These are phyloP conservation scores for Hyphopichia wangnamkhiaoensis DNA, from an alignment of 1,139 yeast species.

Conservation along the genomic window DNA sequence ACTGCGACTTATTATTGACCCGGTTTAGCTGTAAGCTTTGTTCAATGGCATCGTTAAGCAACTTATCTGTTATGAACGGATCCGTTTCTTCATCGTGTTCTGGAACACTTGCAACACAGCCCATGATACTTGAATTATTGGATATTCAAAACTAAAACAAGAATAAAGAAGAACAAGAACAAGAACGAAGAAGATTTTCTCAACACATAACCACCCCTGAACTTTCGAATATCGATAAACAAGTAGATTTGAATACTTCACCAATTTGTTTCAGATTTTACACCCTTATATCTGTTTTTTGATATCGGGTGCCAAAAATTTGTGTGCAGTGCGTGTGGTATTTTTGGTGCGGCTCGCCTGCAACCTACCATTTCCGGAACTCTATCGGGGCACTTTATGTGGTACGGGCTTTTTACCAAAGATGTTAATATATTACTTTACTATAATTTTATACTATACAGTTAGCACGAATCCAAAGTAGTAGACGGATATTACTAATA, in stretches of 20 bases:
- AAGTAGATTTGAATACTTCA: too few relatives aligned
- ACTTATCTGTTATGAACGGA: slow-evolving; percentile 51
- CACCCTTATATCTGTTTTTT: background rate
- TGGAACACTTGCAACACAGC: slow-evolving; percentile 64
- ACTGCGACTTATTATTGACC: slow-evolving; percentile 48
- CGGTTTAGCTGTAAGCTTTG: slow-evolving; percentile 58
- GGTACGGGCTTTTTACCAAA: background rate
- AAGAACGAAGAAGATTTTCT: too few relatives aligned
- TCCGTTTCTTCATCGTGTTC: slow-evolving; percentile 46
- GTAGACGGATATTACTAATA: slow-evolving; percentile 19
- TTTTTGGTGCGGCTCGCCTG: slow-evolving; percentile 2
- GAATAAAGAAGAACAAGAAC: too few relatives aligned
- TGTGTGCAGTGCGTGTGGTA: slow-evolving; percentile 1
- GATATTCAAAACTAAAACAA: background rate
- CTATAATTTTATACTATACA: too few relatives aligned
- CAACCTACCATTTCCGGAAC: too few relatives aligned
- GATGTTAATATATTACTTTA: background rate
- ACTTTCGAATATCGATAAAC: too few relatives aligned
- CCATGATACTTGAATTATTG: slow-evolving; percentile 41
- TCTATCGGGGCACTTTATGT: too few relatives aligned
- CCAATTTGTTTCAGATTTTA: background rate
- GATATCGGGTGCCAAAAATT: slow-evolving; percentile 1
- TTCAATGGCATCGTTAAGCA: slow-evolving; percentile 68
- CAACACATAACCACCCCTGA: too few relatives aligned
- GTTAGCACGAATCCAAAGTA: slow-evolving; percentile 19